Percentiles rank a stretch among this genome's conserved stretches.
Evolutionary conservation across 371 early-diverging fungal species (phyloP).

Genomic region (Encephalitozoon cuniculi): DNA sequence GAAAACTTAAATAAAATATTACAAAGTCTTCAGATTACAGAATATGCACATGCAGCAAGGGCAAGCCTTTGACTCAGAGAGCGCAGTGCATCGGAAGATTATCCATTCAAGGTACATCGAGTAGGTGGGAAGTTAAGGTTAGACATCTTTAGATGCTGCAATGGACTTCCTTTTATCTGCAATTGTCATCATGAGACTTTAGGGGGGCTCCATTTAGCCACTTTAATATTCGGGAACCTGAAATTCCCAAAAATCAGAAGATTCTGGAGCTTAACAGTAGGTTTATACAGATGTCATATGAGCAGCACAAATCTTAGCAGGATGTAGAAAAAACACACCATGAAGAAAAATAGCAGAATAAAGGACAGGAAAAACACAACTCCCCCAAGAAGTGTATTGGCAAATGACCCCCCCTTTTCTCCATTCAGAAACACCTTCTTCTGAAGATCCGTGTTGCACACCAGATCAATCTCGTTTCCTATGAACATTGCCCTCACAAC

Average conservation of each 20-base stretch:
- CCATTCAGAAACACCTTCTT: background rate
- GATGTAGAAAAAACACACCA: slow-evolving; percentile 3
- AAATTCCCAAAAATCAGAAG: too few species aligned
- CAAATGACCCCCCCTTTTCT: background rate
- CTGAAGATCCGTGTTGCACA: background rate
- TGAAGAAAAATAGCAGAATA: background rate
- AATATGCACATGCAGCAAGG: slow-evolving; percentile 1
- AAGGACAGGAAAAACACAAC: background rate
- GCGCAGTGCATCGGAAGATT: slow-evolving; percentile 3
- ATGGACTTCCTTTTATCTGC: slow-evolving; percentile 10
- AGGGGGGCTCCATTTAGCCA: background rate
- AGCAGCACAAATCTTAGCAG: background rate
- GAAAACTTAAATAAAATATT: background rate
- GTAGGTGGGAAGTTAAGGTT: background rate
- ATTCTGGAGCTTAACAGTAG: background rate
- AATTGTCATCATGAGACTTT: slow-evolving; percentile 7
- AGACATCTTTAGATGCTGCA: slow-evolving; percentile 11
- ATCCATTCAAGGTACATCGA: slow-evolving; percentile 2
- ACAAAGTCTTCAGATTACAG: slow-evolving; percentile 6
- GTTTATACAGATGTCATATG: background rate
- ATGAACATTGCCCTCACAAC: background rate
- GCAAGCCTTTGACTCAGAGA: slow-evolving; percentile 12
- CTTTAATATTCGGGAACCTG: background rate
- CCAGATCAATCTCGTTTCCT: background rate
- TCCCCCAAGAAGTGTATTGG: background rate